Evolutionary conservation across 345 rosid genomes (phyloP).

Genomic region (Viola odorata): DNA sequence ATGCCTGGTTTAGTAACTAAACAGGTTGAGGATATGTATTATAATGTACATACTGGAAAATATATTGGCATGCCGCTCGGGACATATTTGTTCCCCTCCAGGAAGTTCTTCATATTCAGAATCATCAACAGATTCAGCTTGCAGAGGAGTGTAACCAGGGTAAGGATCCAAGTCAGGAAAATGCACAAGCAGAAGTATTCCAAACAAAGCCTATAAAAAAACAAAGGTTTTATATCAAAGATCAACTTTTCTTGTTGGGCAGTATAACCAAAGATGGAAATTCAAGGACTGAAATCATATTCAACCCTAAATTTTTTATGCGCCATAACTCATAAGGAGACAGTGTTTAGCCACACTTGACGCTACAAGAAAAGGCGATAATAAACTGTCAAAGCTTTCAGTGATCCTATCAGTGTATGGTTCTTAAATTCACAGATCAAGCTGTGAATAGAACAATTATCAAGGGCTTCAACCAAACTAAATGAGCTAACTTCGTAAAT

Average conservation of each 20-base stretch:
- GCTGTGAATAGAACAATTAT: background rate
- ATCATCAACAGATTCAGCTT: conserved; percentile 48
- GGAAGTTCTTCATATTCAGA: conserved; percentile 88
- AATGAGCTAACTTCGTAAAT: background rate
- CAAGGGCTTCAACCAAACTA: background rate
- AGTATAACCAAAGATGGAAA: background rate
- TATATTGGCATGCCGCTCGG: conserved; percentile 71
- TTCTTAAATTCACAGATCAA: background rate
- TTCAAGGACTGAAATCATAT: background rate
- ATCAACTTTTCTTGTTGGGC: background rate
- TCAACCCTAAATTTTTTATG: background rate
- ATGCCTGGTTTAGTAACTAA: too few species aligned
- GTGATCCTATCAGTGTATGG: background rate
- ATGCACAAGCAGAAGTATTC: conserved; percentile 64
- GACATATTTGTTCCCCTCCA: conserved; percentile 84
- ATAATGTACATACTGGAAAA: conserved; percentile 64
- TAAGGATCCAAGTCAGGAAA: conserved; percentile 83
- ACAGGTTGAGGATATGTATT: background rate
- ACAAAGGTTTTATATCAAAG: conserved; percentile 14
- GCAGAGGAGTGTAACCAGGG: conserved; percentile 75
- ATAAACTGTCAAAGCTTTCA: background rate
- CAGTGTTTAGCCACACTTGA: too few species aligned
- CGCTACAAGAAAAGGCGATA: too few species aligned
- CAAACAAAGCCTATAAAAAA: conserved; percentile 70
- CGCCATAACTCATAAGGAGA: too few species aligned